A percentile compares a stretch with the other conserved stretches of the same genome.
These are phyloP conservation scores for Platanus orientalis DNA, from an alignment of 164 flowering plant genomes.

Conservation along the genomic window DNA sequence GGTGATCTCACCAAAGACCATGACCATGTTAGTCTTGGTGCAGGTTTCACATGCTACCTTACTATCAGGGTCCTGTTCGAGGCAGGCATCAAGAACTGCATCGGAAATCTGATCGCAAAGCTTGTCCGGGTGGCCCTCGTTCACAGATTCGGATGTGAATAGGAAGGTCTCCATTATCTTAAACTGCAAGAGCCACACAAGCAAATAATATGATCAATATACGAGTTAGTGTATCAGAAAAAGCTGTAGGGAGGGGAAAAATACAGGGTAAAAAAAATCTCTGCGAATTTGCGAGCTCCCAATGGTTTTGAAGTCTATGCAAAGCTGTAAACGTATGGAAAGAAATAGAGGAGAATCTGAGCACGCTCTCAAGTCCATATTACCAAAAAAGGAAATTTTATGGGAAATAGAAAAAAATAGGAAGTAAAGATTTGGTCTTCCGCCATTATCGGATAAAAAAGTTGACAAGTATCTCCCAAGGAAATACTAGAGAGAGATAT, in stretches of 20 bases:
- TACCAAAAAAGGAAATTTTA: too few species aligned
- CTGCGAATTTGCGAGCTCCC: too few species aligned
- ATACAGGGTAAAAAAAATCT: too few species aligned
- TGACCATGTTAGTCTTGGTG: conserved; percentile 90
- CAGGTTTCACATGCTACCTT: conserved; percentile 88
- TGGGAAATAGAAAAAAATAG: neutral
- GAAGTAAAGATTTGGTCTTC: neutral
- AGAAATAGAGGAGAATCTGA: too few species aligned
- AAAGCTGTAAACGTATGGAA: neutral
- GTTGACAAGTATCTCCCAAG: too few species aligned
- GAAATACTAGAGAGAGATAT: too few species aligned
- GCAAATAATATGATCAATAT: neutral
- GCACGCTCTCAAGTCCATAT: too few species aligned
- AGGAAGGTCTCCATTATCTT: conserved; percentile 67
- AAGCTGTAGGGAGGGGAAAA: too few species aligned
- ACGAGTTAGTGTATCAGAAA: neutral
- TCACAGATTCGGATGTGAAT: conserved; percentile 81
- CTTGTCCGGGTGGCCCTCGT: conserved; percentile 91
- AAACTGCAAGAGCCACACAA: conserved; percentile 23
- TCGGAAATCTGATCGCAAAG: conserved; percentile 84
- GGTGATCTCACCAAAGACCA: conserved; percentile 84
- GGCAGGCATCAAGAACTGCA: conserved; percentile 86
- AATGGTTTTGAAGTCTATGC: neutral
- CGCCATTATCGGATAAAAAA: neutral
- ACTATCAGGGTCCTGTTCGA: conserved; percentile 74